phyloP scores from a whole-genome alignment of 2,329 filamentous ascomycete genomes.

The Penicillium brevicompactum region DNA sequence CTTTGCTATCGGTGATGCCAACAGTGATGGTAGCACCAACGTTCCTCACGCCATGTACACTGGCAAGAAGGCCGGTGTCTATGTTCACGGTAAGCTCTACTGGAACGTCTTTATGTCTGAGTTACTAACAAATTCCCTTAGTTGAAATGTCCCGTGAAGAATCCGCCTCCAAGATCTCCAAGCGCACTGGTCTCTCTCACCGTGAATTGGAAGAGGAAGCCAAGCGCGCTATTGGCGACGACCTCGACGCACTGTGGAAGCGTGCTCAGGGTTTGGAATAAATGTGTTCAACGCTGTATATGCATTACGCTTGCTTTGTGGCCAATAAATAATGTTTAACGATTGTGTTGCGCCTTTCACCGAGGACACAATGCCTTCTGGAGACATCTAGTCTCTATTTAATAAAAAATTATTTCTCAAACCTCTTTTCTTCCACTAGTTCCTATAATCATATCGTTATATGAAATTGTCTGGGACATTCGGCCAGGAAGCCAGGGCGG shows the following conservation, averaged over 20 bases:
- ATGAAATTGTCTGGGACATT: too few relatives aligned
- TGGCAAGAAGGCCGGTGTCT: slow-evolving; percentile 62
- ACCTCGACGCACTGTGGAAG: slow-evolving; percentile 32
- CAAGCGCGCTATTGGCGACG: slow-evolving; percentile 31
- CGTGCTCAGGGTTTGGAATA: background rate
- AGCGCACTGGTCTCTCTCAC: slow-evolving; percentile 25
- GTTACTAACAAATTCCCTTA: slow-evolving; percentile 4
- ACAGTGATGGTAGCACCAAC: slow-evolving; percentile 62
- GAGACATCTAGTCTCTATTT: too few relatives aligned
- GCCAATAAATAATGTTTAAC: too few relatives aligned
- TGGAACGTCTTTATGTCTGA: background rate
- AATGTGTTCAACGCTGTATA: too few relatives aligned
- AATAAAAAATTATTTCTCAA: too few relatives aligned
- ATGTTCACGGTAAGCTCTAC: slow-evolving; percentile 54
- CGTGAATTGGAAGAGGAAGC: slow-evolving; percentile 32
- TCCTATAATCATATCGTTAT: too few relatives aligned
- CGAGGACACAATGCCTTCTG: too few relatives aligned
- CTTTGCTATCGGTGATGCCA: slow-evolving; percentile 62
- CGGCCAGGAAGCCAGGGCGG: too few relatives aligned
- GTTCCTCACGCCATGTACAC: slow-evolving; percentile 63
- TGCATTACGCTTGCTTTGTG: too few relatives aligned
- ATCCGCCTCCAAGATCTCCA: slow-evolving; percentile 30
- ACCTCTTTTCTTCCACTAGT: too few relatives aligned
- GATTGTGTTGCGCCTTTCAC: too few relatives aligned
- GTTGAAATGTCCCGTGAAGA: slow-evolving; percentile 39